Evolutionary conservation across 495 filamentous ascomycete genomes (phyloP).

Genomic region (Penicillium mononematosum): DNA sequence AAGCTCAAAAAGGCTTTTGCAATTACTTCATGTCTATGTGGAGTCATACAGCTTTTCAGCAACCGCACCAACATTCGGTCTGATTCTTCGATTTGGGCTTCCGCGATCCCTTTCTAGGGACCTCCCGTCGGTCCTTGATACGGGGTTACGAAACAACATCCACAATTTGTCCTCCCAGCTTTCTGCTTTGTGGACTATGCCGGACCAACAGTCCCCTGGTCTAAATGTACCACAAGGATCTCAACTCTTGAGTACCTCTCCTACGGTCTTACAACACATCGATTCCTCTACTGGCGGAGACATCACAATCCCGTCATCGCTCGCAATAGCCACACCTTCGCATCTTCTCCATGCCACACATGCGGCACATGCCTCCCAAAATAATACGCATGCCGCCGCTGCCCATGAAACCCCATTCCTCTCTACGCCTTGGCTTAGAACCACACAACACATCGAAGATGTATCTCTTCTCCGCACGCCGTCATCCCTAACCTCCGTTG

Average conservation of each 20-base stretch:
- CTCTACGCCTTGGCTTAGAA: conserved; percentile 35
- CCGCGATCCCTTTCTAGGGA: conserved; percentile 13
- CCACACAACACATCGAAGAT: conserved; percentile 32
- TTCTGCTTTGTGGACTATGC: conserved; percentile 31
- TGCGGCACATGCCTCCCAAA: conserved; percentile 5
- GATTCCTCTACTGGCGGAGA: conserved; percentile 12
- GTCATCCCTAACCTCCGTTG: conserved; percentile 33
- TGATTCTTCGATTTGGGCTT: conserved; percentile 32
- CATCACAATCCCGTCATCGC: conserved; percentile 2
- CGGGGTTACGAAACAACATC: conserved; percentile 32
- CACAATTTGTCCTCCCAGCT: conserved; percentile 37
- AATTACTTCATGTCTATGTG: conserved; percentile 37
- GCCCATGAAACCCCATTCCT: conserved; percentile 26
- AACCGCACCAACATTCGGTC: conserved; percentile 38
- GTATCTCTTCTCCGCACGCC: conserved; percentile 33
- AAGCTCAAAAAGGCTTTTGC: conserved; percentile 35
- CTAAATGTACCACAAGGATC: conserved; percentile 5
- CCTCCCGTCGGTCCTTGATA: conserved; percentile 28
- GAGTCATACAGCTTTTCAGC: conserved; percentile 42
- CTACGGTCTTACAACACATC: conserved; percentile 15
- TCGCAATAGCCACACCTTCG: conserved; percentile 10
- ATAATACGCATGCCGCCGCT: neutral
- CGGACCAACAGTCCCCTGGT: conserved; percentile 12
- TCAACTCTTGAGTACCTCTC: conserved; percentile 11
- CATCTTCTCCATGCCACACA: conserved; percentile 12